These are phyloP conservation scores for Comarum palustre DNA, from an alignment of 306 rosid genomes.

Conservation along the genomic window DNA sequence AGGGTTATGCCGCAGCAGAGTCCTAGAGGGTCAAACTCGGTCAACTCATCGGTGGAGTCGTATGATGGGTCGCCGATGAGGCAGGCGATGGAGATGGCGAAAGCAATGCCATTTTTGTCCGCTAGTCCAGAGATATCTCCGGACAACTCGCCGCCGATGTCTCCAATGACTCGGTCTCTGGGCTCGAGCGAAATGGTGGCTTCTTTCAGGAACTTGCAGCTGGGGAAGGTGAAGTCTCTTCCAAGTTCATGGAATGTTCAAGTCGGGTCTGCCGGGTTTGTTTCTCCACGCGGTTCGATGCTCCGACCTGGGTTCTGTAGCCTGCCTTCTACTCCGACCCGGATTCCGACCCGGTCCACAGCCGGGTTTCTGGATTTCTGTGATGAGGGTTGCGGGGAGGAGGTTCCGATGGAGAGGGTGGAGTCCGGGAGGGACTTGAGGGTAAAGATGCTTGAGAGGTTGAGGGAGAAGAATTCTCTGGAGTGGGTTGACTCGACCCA, in stretches of 20 bases:
- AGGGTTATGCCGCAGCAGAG: constrained; percentile 65
- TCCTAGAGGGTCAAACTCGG: constrained; percentile 44
- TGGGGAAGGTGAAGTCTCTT: constrained; percentile 59
- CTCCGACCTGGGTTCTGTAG: constrained; percentile 72
- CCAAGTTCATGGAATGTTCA: constrained; percentile 47
- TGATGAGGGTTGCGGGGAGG: constrained; percentile 59
- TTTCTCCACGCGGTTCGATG: constrained; percentile 62
- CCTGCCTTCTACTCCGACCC: constrained; percentile 74
- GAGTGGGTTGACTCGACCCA: constrained; percentile 39
- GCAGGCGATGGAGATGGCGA: constrained; percentile 38
- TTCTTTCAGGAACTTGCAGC: constrained; percentile 65
- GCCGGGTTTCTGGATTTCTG: constrained; percentile 39
- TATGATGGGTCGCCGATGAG: constrained; percentile 71
- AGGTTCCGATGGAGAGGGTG: constrained; percentile 86
- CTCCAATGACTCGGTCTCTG: constrained; percentile 50
- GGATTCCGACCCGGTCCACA: constrained; percentile 41
- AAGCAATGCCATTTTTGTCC: constrained; percentile 40
- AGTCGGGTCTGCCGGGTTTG: constrained; percentile 39
- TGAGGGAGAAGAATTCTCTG: constrained; percentile 72
- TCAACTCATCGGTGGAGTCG: constrained; percentile 32
- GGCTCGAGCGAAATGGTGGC: constrained; percentile 48
- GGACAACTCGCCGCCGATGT: constrained; percentile 66
- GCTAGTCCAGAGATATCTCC: constrained; percentile 56
- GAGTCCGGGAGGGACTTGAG: constrained; percentile 83
- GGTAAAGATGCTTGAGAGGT: constrained; percentile 71